Conservation (phyloP, 768 basidiomycete genomes). For the Podaxis carcinomalis region DNA sequence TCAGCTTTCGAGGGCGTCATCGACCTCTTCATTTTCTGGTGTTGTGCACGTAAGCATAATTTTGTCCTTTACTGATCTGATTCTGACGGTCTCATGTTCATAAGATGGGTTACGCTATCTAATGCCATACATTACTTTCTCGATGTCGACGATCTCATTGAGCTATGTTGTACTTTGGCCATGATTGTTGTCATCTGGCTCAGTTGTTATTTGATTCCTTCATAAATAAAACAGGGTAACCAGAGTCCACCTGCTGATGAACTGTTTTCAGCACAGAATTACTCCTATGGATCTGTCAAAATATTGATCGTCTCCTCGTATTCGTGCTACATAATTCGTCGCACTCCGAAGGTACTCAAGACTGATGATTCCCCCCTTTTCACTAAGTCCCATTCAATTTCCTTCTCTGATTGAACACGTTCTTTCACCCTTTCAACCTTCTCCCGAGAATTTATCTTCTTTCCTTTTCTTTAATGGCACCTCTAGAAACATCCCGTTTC, state of each 20-base stretch:
- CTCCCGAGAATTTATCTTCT: background rate
- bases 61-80: background rate
- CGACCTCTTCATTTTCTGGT: background rate
- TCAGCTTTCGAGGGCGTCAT: background rate
- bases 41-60: background rate
- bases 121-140: background rate
- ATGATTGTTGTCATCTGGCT: background rate
- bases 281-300: background rate
- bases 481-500: background rate
- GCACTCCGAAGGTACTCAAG: background rate
- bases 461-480: background rate
- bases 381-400: background rate
- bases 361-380: background rate
- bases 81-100: background rate
- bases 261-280: background rate
- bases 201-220: background rate
- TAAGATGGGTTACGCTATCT: background rate
- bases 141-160: background rate
- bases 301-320: background rate
- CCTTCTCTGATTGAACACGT: background rate
- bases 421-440: background rate
- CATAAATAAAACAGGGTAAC: background rate
- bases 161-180: background rate
- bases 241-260: background rate
- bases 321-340: background rate